Conservation (phyloP, 2,329 filamentous ascomycete genomes). For the Aspergillus sp. region DNA sequence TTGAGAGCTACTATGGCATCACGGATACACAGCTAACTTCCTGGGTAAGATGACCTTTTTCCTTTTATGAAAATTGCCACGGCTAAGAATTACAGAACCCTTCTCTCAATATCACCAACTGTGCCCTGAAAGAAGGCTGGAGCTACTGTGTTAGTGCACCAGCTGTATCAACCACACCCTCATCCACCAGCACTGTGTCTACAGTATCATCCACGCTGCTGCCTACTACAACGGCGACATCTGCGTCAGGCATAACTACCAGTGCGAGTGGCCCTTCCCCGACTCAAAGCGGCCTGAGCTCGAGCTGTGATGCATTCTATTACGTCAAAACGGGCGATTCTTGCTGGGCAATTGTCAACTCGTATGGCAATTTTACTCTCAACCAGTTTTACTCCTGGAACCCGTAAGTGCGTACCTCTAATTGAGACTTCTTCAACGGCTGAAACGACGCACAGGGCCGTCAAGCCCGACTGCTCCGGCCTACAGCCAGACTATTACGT, state of each 20-base stretch:
- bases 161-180: not conserved
- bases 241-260: not conserved
- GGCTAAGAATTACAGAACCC: slow-evolving; percentile 10
- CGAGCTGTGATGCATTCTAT: slow-evolving; percentile 5
- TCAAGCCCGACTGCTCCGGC: slow-evolving; percentile 1
- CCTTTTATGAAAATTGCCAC: not conserved
- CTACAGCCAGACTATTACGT: slow-evolving; percentile 10
- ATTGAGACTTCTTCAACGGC: not conserved
- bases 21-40: slow-evolving; percentile 1
- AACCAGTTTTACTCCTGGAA: slow-evolving; percentile 10
- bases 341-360: not conserved
- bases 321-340: slow-evolving; percentile 1
- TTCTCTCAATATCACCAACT: slow-evolving; percentile 1
- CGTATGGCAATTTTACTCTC: slow-evolving; percentile 1
- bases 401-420: not conserved
- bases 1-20: slow-evolving; percentile 13
- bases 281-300: not conserved
- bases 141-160: slow-evolving; percentile 13
- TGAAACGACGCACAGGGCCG: not conserved
- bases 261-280: not conserved
- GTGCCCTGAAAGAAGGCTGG: slow-evolving; percentile 7
- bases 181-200: not conserved
- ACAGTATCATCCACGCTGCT: not conserved
- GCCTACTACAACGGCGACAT: not conserved
- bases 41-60: slow-evolving; percentile 6